Conservation (phyloP, 1,139 yeast genomes). For the Groenewaldozyma auringiensis region DNA sequence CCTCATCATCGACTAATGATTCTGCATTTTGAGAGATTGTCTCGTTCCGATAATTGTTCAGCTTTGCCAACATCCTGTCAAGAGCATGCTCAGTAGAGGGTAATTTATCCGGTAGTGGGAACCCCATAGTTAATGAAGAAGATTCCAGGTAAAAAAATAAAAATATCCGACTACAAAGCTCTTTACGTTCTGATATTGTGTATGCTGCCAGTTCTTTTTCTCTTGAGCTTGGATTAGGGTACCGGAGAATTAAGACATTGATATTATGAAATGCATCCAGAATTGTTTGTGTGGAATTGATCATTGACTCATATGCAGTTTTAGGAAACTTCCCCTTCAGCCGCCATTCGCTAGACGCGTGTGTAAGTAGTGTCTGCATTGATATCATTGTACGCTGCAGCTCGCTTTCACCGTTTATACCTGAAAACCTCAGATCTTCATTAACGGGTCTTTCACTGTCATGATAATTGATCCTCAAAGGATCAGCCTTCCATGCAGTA, state of each 20-base stretch:
- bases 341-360: conserved; percentile 70
- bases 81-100: conserved; percentile 74
- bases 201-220: conserved; percentile 52
- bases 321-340: conserved; percentile 67
- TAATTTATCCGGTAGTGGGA: conserved; percentile 69
- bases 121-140: conserved; percentile 65
- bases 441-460: conserved; percentile 3
- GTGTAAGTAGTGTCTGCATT: conserved; percentile 51
- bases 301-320: conserved; percentile 42
- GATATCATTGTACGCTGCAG: conserved; percentile 52
- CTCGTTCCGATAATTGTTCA: conserved; percentile 31
- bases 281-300: conserved; percentile 54
- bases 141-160: conserved; percentile 71
- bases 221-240: conserved; percentile 44
- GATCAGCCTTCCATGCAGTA: conserved; percentile 69
- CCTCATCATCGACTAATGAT: conserved; percentile 39
- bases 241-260: conserved; percentile 57
- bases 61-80: conserved; percentile 57
- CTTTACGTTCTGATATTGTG: conserved; percentile 53
- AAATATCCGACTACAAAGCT: conserved; percentile 64
- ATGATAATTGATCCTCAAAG: conserved; percentile 27
- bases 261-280: conserved; percentile 71
- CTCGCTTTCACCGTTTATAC: conserved; percentile 28
- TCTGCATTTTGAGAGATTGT: conserved; percentile 6
- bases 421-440: conserved; percentile 15